Conservation (phyloP, 768 basidiomycete genomes). For the Coprinopsis strossmayeri region DNA sequence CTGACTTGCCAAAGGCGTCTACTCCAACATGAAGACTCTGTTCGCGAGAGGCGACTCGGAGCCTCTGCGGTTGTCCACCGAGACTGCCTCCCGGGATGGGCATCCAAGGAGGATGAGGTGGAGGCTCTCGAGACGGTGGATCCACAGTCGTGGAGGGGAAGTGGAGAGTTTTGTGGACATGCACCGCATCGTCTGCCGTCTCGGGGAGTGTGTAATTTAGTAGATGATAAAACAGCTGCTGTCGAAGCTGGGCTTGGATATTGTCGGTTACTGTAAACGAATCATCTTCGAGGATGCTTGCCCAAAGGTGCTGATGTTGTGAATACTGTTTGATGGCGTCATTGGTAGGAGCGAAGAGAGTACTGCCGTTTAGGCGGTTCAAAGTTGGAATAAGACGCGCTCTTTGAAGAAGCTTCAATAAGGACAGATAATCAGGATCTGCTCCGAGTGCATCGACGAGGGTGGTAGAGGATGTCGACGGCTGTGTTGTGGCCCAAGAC, state of each 20-base stretch:
- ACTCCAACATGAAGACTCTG: conserved; percentile 56
- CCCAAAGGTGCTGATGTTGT: conserved; percentile 29
- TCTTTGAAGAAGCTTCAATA: conserved; percentile 73
- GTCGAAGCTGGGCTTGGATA: conserved; percentile 74
- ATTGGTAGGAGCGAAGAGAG: conserved; percentile 95
- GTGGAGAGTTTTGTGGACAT: conserved; percentile 55
- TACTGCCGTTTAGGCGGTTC: conserved; percentile 75
- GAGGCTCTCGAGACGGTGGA: conserved; percentile 59
- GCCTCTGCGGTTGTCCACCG: conserved; percentile 72
- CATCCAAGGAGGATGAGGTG: conserved; percentile 80
- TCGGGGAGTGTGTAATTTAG: conserved; percentile 69
- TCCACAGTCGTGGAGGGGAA: conserved; percentile 59
- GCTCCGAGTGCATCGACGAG: conserved; percentile 72
- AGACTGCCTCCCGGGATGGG: conserved; percentile 78
- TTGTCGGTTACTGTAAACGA: conserved; percentile 55
- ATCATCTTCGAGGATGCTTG: conserved; percentile 31
- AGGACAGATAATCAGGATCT: conserved; percentile 72
- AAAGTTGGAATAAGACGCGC: conserved; percentile 88
- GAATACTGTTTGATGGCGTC: conserved; percentile 66
- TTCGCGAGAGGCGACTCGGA: conserved; percentile 54
- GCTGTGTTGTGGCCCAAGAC: conserved; percentile 16
- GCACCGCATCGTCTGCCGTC: conserved; percentile 32
- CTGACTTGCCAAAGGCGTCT: conserved; percentile 75
- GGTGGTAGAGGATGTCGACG: conserved; percentile 38
- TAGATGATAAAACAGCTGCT: conserved; percentile 91